Conservation (phyloP, 805 yeast genomes). For the Clavispora phyllophila region DNA sequence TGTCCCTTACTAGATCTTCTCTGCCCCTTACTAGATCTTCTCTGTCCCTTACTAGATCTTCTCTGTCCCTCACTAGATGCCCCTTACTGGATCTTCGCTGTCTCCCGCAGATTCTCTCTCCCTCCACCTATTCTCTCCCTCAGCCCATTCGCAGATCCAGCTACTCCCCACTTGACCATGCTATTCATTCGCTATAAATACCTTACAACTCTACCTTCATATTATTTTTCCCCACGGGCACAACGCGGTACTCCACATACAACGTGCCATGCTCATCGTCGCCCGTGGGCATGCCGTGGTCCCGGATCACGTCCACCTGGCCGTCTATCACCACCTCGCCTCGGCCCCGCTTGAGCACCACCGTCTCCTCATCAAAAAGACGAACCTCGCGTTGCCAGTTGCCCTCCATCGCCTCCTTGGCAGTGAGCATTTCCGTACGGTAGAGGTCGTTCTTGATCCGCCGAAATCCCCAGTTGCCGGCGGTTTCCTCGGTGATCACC, state of each 20-base stretch:
- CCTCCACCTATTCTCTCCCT: neutral
- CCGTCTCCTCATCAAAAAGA: constrained; percentile 55
- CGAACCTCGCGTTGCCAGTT: constrained; percentile 71
- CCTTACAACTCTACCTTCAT: constrained; percentile 14
- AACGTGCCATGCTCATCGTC: constrained; percentile 34
- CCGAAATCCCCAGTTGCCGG: constrained; percentile 74
- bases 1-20: too few relatives aligned
- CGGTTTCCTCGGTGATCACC: constrained; percentile 50
- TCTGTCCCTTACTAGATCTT: too few relatives aligned
- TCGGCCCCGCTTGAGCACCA: constrained; percentile 40
- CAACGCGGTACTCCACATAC: constrained; percentile 16
- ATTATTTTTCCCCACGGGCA: constrained; percentile 8
- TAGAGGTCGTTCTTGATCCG: constrained; percentile 70
- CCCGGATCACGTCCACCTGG: constrained; percentile 63
- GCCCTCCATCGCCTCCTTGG: constrained; percentile 70
- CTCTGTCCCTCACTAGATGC: too few relatives aligned
- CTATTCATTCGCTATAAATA: neutral
- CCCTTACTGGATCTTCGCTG: too few relatives aligned
- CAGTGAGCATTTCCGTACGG: constrained; percentile 72
- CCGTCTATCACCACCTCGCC: constrained; percentile 60
- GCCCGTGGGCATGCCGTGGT: constrained; percentile 83
- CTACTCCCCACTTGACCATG: neutral
- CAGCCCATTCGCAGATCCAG: neutral
- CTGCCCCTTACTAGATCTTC: too few relatives aligned
- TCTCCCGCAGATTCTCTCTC: neutral